Percentiles rank a stretch among this genome's conserved stretches.
Conservation (phyloP, 2,329 filamentous ascomycete species). For the Penicillium thymicola region DNA sequence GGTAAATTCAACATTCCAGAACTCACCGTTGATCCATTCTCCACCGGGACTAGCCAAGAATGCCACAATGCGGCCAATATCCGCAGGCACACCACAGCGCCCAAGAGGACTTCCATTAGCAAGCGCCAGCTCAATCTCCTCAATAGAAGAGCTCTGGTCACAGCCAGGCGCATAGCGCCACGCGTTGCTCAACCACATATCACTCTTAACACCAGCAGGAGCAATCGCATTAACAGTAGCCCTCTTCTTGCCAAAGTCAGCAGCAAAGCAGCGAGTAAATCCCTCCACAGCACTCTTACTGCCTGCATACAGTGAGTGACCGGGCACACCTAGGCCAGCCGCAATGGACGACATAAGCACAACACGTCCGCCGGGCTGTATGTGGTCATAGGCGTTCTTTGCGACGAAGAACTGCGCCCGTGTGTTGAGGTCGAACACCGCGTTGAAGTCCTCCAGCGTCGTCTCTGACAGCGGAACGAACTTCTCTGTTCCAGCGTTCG, state of each 20-base stretch:
- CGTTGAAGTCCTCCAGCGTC: slow-evolving; percentile 40
- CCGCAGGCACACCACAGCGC: slow-evolving; percentile 56
- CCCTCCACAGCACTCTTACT: slow-evolving; percentile 75
- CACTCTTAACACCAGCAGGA: slow-evolving; percentile 37
- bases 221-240: slow-evolving; percentile 30
- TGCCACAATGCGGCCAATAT: slow-evolving; percentile 58
- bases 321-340: slow-evolving; percentile 64
- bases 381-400: slow-evolving; percentile 65
- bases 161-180: slow-evolving; percentile 62
- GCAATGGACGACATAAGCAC: slow-evolving; percentile 72
- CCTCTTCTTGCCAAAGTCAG: slow-evolving; percentile 61
- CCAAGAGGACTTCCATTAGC: slow-evolving; percentile 58
- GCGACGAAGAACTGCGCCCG: slow-evolving; percentile 63
- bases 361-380: slow-evolving; percentile 66
- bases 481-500: slow-evolving; percentile 55
- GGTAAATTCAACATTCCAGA: not conserved
- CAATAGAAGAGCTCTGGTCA: slow-evolving; percentile 38
- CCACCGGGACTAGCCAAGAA: slow-evolving; percentile 57
- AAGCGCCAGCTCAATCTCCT: slow-evolving; percentile 55
- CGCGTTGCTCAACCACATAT: slow-evolving; percentile 71
- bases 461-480: slow-evolving; percentile 27
- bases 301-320: slow-evolving; percentile 71
- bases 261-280: slow-evolving; percentile 71
- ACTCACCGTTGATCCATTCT: slow-evolving; percentile 63
- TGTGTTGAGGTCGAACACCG: slow-evolving; percentile 61